Conservation (phyloP, 371 early-diverging fungal species). For the Mortierella sp. region DNA sequence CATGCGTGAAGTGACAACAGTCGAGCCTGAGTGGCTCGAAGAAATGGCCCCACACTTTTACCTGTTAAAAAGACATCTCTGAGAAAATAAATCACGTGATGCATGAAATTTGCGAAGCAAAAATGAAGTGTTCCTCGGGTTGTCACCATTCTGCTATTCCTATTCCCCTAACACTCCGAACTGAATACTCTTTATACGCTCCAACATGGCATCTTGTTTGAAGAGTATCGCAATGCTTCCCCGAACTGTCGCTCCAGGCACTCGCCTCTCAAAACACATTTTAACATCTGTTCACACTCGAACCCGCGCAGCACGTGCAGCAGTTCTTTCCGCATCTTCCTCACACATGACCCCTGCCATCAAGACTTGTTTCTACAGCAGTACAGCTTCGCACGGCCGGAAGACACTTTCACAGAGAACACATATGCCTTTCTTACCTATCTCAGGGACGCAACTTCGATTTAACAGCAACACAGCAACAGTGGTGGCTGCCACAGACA, state of each 20-base stretch:
- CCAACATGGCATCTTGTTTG: slow-evolving; percentile 5
- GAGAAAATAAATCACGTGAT: not conserved
- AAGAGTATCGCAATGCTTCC: slow-evolving; percentile 1
- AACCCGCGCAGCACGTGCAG: slow-evolving; percentile 21
- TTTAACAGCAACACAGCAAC: slow-evolving; percentile 25
- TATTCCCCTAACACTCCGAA: not conserved
- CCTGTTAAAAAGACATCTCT: slow-evolving; percentile 9
- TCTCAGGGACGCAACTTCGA: slow-evolving; percentile 9
- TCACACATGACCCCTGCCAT: not conserved
- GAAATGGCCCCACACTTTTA: slow-evolving; percentile 79
- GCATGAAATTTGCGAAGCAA: too few relatives aligned
- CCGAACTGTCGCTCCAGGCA: not conserved
- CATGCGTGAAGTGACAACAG: slow-evolving; percentile 81
- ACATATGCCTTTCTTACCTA: not conserved
- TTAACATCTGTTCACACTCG: slow-evolving; percentile 6
- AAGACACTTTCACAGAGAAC: not conserved
- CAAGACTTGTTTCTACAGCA: not conserved
- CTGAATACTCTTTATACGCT: not conserved
- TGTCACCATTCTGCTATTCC: not conserved
- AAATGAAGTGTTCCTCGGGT: too few relatives aligned
- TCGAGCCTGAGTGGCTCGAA: slow-evolving; percentile 83
- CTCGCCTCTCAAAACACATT: not conserved
- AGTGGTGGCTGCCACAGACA: not conserved
- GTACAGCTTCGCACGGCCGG: not conserved
- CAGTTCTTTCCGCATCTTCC: not conserved